A percentile compares a stretch with the other conserved stretches of the same genome.
These are phyloP conservation scores for Lachnellula suecica DNA, from an alignment of 2,329 filamentous ascomycete genomes.

Conservation along the genomic window DNA sequence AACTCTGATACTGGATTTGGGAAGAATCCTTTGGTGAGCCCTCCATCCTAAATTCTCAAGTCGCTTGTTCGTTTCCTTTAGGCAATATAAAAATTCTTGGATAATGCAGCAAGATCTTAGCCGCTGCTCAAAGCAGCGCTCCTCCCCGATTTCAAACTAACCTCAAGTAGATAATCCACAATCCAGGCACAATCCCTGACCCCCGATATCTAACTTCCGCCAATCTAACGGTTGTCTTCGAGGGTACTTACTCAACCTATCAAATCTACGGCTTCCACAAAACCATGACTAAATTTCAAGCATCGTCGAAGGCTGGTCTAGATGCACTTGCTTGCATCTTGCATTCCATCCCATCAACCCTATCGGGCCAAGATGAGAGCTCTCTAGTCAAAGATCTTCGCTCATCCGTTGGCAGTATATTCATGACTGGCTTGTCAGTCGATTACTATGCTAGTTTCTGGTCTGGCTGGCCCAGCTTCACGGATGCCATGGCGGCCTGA, in stretches of 20 bases:
- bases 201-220: conserved; percentile 37
- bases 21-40: conserved; percentile 37
- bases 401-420: conserved; percentile 37
- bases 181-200: conserved; percentile 42
- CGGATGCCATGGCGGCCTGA: conserved; percentile 17
- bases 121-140: conserved; percentile 1
- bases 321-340: conserved; percentile 36
- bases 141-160: conserved; percentile 10
- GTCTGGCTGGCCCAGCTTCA: conserved; percentile 36
- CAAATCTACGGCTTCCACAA: conserved; percentile 33
- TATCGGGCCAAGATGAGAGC: conserved; percentile 23
- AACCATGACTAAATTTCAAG: conserved; percentile 30
- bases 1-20: conserved; percentile 34
- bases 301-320: conserved; percentile 29
- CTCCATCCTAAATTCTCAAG: neutral
- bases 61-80: neutral
- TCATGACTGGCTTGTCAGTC: conserved; percentile 38
- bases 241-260: conserved; percentile 40
- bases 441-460: conserved; percentile 42
- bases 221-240: conserved; percentile 42
- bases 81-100: conserved; percentile 3
- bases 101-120: neutral
- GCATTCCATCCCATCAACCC: conserved; percentile 37
- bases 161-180: conserved; percentile 39
- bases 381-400: conserved; percentile 35